phyloP scores from a whole-genome alignment of 1,284 basidiomycete species.

The Melampsora americana region DNA sequence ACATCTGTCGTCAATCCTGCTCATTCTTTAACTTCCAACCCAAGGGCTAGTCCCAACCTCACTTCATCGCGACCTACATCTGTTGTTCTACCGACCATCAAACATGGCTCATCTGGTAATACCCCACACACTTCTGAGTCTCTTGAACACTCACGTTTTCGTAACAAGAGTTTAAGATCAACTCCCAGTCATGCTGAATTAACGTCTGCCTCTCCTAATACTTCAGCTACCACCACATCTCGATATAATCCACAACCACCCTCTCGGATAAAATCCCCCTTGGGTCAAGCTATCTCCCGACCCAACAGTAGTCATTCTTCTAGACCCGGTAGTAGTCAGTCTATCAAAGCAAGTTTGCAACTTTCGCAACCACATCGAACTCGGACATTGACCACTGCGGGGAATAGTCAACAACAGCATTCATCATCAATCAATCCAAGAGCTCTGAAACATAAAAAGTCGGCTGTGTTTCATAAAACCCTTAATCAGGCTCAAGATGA shows the following conservation, averaged over 20 bases:
- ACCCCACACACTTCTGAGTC: conserved; percentile 2
- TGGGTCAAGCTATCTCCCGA: conserved; percentile 7
- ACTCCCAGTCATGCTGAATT: conserved; percentile 16
- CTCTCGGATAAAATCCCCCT: conserved; percentile 23
- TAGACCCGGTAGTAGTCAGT: background rate
- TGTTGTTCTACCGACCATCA: background rate
- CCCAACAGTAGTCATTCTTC: background rate
- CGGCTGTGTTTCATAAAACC: conserved; percentile 16
- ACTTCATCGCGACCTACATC: conserved; percentile 5
- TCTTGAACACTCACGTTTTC: background rate
- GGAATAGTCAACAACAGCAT: conserved; percentile 3
- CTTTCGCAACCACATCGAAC: background rate
- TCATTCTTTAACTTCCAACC: background rate
- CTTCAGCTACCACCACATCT: background rate
- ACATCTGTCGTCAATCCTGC: conserved; percentile 4
- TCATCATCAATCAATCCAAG: conserved; percentile 18
- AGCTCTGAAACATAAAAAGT: conserved; percentile 39
- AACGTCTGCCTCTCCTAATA: background rate
- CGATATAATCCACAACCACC: background rate
- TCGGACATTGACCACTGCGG: conserved; percentile 8
- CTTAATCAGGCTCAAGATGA: conserved; percentile 1
- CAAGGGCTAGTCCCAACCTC: background rate
- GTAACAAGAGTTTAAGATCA: conserved; percentile 23
- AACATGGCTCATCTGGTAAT: background rate
- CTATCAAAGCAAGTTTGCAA: conserved; percentile 1